Evolutionary conservation across 441 rosid species (phyloP).

Genomic region (Adansonia gregorii): DNA sequence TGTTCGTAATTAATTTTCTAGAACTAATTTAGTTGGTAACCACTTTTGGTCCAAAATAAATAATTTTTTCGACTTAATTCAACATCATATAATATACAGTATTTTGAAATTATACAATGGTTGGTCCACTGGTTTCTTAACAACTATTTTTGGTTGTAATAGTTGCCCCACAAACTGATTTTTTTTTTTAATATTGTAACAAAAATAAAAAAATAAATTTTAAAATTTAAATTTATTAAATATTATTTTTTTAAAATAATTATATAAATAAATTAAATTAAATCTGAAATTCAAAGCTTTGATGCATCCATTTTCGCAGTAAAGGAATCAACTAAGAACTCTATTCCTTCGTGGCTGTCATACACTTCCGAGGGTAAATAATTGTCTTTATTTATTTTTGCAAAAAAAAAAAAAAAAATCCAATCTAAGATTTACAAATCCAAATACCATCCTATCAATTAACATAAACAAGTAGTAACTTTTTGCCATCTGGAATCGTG

Average conservation of each 20-base stretch:
- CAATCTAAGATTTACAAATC: background rate
- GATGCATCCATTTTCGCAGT: no score
- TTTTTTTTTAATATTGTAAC: no score
- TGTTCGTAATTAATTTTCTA: background rate
- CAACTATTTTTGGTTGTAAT: constrained; percentile 30
- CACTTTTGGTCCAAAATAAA: background rate
- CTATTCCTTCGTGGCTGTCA: no score
- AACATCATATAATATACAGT: background rate
- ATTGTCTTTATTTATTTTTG: background rate
- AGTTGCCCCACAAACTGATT: background rate
- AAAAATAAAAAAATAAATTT: no score
- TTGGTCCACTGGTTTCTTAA: background rate
- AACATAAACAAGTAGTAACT: background rate
- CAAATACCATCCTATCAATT: background rate
- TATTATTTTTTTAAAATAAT: no score
- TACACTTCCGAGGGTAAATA: no score
- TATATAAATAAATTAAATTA: no score
- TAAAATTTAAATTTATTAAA: no score
- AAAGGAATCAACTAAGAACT: no score
- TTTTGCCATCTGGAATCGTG: background rate
- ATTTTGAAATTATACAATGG: background rate
- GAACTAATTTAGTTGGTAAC: background rate
- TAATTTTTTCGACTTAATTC: background rate
- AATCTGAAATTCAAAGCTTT: no score
- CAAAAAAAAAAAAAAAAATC: background rate